Percentiles rank a stretch among this genome's conserved stretches.
These are phyloP conservation scores for Oryza longistaminata DNA, from an alignment of 176 grass and related monocot genomes.

Conservation along the genomic window DNA sequence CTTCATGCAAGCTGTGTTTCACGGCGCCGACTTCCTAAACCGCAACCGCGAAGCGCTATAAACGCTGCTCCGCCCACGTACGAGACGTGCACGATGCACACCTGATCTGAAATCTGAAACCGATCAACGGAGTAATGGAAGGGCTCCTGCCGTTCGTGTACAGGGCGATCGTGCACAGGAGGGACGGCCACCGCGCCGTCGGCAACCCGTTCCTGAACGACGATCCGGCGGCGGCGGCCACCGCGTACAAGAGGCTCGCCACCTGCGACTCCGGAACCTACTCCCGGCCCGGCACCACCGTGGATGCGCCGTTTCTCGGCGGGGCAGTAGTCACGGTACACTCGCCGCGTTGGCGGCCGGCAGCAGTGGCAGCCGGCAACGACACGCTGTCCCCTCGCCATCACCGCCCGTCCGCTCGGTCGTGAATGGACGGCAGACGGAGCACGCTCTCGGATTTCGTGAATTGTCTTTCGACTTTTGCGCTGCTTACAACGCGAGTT, in stretches of 20 bases:
- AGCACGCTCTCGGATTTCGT: neutral
- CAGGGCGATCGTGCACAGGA: conserved; percentile 32
- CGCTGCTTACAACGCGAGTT: neutral
- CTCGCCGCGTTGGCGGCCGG: too few relatives aligned
- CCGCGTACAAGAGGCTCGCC: conserved; percentile 26
- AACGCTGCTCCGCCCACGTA: neutral
- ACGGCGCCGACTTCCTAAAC: neutral
- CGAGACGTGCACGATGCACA: neutral
- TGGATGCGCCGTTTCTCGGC: neutral
- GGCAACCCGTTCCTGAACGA: conserved; percentile 28
- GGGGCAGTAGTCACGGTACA: too few relatives aligned
- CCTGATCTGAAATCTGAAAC: neutral
- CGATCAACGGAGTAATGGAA: conserved; percentile 16
- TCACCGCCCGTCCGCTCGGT: neutral
- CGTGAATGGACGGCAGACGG: neutral
- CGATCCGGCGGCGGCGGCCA: neutral
- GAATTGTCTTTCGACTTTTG: neutral
- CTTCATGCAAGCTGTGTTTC: neutral
- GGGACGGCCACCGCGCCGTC: neutral
- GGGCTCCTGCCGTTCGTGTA: conserved; percentile 43
- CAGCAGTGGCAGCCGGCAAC: too few relatives aligned
- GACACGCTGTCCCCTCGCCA: neutral
- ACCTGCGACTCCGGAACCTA: conserved; percentile 8
- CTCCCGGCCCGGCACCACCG: neutral
- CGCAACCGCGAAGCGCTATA: neutral